Evolutionary conservation across 177 flowering plant genomes (phyloP).

Genomic region (Vitis hybrid): DNA sequence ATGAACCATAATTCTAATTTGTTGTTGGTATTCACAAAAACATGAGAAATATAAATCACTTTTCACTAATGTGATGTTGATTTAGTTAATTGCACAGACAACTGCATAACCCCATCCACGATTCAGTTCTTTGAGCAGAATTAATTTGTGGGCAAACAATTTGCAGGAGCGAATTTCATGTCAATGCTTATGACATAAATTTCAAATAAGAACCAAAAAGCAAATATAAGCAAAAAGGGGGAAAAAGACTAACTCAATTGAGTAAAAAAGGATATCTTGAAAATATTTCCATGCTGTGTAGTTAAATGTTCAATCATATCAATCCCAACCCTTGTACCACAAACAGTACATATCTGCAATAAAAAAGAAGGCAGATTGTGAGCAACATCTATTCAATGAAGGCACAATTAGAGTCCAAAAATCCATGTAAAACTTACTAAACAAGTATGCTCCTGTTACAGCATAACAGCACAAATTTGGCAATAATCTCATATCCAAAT

Average conservation of each 20-base stretch:
- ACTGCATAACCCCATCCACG: too few relatives aligned
- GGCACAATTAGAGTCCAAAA: neutral
- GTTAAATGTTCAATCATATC: constrained; percentile 53
- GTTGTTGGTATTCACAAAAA: too few relatives aligned
- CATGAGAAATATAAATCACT: too few relatives aligned
- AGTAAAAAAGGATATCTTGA: constrained; percentile 51
- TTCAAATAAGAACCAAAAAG: neutral
- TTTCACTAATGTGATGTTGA: too few relatives aligned
- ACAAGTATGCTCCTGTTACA: neutral
- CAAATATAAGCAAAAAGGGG: neutral
- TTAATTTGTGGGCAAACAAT: too few relatives aligned
- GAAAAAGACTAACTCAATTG: neutral
- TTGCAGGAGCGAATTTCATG: neutral
- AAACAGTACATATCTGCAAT: constrained; percentile 59
- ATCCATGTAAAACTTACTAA: neutral
- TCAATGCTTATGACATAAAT: neutral
- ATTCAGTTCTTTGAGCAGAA: too few relatives aligned
- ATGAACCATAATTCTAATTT: too few relatives aligned
- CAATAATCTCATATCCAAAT: neutral
- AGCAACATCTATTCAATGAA: constrained; percentile 5
- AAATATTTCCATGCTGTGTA: constrained; percentile 35
- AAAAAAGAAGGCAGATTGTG: neutral
- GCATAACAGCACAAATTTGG: neutral
- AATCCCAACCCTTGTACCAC: constrained; percentile 33
- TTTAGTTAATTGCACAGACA: too few relatives aligned